Evolutionary conservation across 768 basidiomycete species (phyloP).

Genomic region (Neoboletus magnificus): DNA sequence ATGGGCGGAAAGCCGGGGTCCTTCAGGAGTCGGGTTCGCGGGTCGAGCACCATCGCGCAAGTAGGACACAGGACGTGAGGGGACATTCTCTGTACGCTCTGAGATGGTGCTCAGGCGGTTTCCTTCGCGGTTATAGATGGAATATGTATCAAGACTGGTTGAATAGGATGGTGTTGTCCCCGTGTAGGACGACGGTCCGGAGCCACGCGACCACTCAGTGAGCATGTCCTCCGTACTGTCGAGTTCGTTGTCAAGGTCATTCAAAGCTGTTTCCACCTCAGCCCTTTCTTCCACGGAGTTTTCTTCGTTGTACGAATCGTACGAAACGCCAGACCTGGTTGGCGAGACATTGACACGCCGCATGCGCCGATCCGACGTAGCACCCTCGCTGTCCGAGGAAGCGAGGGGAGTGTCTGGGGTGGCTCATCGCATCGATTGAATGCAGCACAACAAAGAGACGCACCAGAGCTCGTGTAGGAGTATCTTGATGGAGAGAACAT

Average conservation of each 20-base stretch:
- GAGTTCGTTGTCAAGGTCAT: slow-evolving; percentile 63
- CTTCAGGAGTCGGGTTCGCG: slow-evolving; percentile 43
- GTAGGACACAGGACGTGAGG: slow-evolving; percentile 53
- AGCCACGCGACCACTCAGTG: slow-evolving; percentile 59
- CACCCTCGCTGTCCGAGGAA: slow-evolving; percentile 47
- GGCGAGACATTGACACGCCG: slow-evolving; percentile 58
- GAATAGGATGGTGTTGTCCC: slow-evolving; percentile 33
- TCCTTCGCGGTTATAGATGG: slow-evolving; percentile 41
- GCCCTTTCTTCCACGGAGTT: slow-evolving; percentile 43
- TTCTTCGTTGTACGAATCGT: slow-evolving; percentile 60
- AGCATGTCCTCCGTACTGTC: slow-evolving; percentile 63
- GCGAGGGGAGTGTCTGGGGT: slow-evolving; percentile 42
- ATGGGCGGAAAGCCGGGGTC: slow-evolving; percentile 45
- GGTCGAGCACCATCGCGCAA: slow-evolving; percentile 35
- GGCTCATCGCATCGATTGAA: slow-evolving; percentile 1
- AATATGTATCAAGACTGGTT: slow-evolving; percentile 38
- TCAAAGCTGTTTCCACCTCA: slow-evolving; percentile 68
- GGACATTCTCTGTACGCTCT: slow-evolving; percentile 68
- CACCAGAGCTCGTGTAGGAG: slow-evolving; percentile 57
- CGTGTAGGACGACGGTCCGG: slow-evolving; percentile 31
- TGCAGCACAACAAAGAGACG: slow-evolving; percentile 11
- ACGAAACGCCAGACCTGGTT: slow-evolving; percentile 33
- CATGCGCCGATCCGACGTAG: slow-evolving; percentile 46
- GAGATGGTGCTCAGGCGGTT: slow-evolving; percentile 69
- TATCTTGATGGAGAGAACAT: slow-evolving; percentile 59